Conservation (phyloP, 2,329 filamentous ascomycete species). For the Waltergamsia citrina region DNA sequence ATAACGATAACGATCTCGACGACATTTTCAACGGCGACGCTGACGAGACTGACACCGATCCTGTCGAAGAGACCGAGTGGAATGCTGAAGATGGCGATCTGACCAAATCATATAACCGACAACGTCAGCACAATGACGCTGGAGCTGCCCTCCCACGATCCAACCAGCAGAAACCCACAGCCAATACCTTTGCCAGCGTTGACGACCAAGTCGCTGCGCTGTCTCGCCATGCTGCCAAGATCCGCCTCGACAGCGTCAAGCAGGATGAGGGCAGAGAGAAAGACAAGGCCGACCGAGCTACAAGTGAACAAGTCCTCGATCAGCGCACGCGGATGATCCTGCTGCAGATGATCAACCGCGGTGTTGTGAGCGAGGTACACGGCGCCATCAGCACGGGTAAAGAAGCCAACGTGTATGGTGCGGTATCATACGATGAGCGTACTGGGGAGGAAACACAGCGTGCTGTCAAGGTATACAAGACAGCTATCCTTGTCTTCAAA, state of each 20-base stretch:
- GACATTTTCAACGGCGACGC: conserved; percentile 31
- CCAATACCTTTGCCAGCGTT: conserved; percentile 70
- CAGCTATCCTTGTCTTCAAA: conserved; percentile 94
- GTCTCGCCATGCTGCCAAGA: conserved; percentile 75
- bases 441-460: conserved; percentile 55
- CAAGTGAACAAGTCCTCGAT: conserved; percentile 89
- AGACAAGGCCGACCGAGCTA: conserved; percentile 89
- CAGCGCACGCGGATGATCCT: conserved; percentile 92
- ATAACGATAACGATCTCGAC: conserved; percentile 23
- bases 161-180: conserved; percentile 69
- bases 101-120: conserved; percentile 83
- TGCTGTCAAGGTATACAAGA: conserved; percentile 99
- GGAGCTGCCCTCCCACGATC: conserved; percentile 51
- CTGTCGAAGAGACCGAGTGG: conserved; percentile 50
- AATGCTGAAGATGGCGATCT: conserved; percentile 55
- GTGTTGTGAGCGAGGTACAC: conserved; percentile 82
- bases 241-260: conserved; percentile 63
- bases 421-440: conserved; percentile 53
- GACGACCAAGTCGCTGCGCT: conserved; percentile 86
- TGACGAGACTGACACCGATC: conserved; percentile 44
- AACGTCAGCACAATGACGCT: conserved; percentile 53
- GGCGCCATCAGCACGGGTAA: conserved; percentile 95
- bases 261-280: conserved; percentile 45
- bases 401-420: conserved; percentile 96
- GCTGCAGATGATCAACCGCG: conserved; percentile 89